phyloP scores from a whole-genome alignment of 2,329 filamentous ascomycete species.

The Calonectria hongkongensis region DNA sequence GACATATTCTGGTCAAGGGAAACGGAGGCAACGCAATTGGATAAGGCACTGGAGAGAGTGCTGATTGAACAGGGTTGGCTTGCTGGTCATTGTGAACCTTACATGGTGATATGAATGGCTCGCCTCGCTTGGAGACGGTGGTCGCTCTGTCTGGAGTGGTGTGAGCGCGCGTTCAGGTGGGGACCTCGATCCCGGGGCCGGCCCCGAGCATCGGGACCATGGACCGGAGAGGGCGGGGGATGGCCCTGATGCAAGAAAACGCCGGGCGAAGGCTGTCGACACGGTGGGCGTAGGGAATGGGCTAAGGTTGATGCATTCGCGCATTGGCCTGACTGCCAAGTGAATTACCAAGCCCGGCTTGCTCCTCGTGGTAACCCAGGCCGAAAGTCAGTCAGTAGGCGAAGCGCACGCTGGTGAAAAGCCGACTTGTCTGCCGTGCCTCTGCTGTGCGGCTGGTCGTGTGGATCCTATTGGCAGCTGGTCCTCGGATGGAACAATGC shows the following conservation, averaged over 20 bases:
- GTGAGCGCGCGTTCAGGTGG: conserved; percentile 36
- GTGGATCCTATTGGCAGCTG: conserved; percentile 27
- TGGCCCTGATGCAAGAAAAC: conserved; percentile 11
- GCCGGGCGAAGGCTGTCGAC: conserved; percentile 13
- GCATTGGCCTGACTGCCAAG: conserved; percentile 22
- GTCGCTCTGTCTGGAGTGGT: background rate
- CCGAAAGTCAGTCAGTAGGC: conserved; percentile 20
- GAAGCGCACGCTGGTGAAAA: conserved; percentile 23
- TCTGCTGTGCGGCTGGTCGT: conserved; percentile 33
- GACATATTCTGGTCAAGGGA: conserved; percentile 50
- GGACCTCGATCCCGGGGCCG: conserved; percentile 43
- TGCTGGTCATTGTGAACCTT: conserved; percentile 22
- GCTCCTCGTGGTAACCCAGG: conserved; percentile 31
- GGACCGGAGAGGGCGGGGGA: conserved; percentile 43
- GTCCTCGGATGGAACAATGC: conserved; percentile 31
- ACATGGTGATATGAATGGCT: conserved; percentile 22
- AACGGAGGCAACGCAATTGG: conserved; percentile 44
- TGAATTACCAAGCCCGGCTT: conserved; percentile 25
- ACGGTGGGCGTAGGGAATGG: conserved; percentile 29
- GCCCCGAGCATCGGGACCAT: conserved; percentile 43
- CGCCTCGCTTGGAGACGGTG: background rate
- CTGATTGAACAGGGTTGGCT: conserved; percentile 34
- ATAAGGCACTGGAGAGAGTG: conserved; percentile 29
- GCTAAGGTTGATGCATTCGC: background rate
- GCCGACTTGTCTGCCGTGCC: conserved; percentile 42